These are phyloP conservation scores for Hyphopichia wangnamkhiaoensis DNA, from an alignment of 1,139 yeast species.

Conservation along the genomic window DNA sequence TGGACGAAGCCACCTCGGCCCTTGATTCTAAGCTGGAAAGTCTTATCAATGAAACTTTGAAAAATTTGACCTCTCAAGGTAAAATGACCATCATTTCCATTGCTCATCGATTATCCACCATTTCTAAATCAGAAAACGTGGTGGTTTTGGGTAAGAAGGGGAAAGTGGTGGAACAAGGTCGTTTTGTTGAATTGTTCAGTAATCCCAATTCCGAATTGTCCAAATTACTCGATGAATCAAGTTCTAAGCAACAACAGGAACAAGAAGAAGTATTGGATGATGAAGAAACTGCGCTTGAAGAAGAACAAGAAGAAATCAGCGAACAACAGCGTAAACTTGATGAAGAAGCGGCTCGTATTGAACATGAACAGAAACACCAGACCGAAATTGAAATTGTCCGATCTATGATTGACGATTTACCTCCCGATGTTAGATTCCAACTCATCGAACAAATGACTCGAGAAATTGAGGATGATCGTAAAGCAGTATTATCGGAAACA, in stretches of 20 bases:
- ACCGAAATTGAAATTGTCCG: conserved; percentile 32
- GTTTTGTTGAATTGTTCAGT: conserved; percentile 44
- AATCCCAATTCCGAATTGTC: conserved; percentile 46
- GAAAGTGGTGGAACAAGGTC: conserved; percentile 44
- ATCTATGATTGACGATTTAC: conserved; percentile 40
- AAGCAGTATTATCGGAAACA: not conserved
- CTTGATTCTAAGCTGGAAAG: conserved; percentile 74
- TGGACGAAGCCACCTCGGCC: conserved; percentile 83
- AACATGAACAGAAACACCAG: conserved; percentile 17
- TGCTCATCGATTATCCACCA: conserved; percentile 88
- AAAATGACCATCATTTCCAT: conserved; percentile 86
- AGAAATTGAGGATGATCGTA: conserved; percentile 23
- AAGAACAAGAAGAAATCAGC: conserved; percentile 3
- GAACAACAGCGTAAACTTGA: conserved; percentile 14
- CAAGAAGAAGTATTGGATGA: conserved; percentile 24
- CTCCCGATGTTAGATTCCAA: conserved; percentile 32
- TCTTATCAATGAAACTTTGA: conserved; percentile 60
- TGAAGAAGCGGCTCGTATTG: conserved; percentile 29
- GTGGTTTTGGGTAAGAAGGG: conserved; percentile 55
- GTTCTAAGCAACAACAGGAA: conserved; percentile 22
- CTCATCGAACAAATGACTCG: conserved; percentile 30
- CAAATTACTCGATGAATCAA: conserved; percentile 43
- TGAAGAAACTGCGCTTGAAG: conserved; percentile 8
- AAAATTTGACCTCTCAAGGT: conserved; percentile 52
- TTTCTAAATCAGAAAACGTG: conserved; percentile 54